Percentiles rank a stretch among this genome's conserved stretches.
These are phyloP conservation scores for Puccinia novopanici DNA, from an alignment of 1,284 basidiomycete genomes.

Conservation along the genomic window DNA sequence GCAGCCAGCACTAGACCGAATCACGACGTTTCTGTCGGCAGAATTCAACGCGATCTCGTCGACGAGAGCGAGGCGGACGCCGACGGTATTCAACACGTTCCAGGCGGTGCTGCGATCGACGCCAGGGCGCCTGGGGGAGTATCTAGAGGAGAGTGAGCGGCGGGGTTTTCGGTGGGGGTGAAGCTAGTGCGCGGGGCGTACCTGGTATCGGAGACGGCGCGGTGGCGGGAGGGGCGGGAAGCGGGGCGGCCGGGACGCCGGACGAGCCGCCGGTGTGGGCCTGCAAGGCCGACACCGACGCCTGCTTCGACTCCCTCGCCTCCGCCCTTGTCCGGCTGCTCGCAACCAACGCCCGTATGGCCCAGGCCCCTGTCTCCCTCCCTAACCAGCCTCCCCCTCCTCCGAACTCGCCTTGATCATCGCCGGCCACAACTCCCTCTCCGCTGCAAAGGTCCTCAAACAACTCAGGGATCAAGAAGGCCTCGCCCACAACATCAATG, in stretches of 20 bases:
- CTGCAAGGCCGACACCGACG: constrained; percentile 32
- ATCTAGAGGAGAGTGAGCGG: constrained; percentile 6
- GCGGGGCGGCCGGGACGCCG: neutral
- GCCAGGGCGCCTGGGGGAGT: constrained; percentile 7
- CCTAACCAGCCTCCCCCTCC: neutral
- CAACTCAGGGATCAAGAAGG: constrained; percentile 41
- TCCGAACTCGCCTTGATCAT: constrained; percentile 25
- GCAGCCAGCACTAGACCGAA: constrained; percentile 42
- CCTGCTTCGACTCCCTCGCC: constrained; percentile 35
- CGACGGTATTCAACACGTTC: constrained; percentile 46
- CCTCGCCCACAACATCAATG: neutral
- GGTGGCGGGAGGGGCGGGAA: constrained; percentile 11
- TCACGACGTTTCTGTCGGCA: constrained; percentile 29
- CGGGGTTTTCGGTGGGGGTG: constrained; percentile 36
- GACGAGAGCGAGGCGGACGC: neutral
- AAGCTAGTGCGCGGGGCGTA: constrained; percentile 47
- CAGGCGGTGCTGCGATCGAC: constrained; percentile 41
- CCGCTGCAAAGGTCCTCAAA: constrained; percentile 28
- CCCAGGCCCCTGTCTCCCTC: neutral
- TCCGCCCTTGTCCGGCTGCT: neutral
- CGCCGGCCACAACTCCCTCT: constrained; percentile 30
- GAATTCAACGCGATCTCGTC: constrained; percentile 27
- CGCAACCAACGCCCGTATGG: neutral
- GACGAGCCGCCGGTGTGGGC: constrained; percentile 31
- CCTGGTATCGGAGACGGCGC: constrained; percentile 30